Percentiles rank a stretch among this genome's conserved stretches.
phyloP scores from a whole-genome alignment of 2,329 filamentous ascomycete genomes.

The Thielaviopsis cerberus region DNA sequence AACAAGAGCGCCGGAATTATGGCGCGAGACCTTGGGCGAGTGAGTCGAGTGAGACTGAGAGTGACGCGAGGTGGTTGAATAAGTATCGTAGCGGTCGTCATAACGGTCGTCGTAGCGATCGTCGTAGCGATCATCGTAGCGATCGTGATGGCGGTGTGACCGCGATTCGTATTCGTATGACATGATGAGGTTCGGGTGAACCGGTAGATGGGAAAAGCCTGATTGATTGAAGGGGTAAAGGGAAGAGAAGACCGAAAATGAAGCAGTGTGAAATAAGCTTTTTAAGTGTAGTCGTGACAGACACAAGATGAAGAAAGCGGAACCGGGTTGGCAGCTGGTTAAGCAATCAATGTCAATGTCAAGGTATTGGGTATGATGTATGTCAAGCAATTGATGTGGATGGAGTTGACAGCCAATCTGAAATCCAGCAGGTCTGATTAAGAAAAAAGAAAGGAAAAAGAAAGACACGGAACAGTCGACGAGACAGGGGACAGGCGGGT shows the following conservation, averaged over 20 bases:
- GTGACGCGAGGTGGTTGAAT: conserved; percentile 3
- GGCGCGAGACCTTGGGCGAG: neutral
- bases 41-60: neutral
- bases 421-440: neutral
- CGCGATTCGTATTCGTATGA: conserved; percentile 30
- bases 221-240: neutral
- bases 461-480: neutral
- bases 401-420: neutral
- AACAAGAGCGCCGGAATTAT: conserved; percentile 1
- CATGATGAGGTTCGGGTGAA: conserved; percentile 18
- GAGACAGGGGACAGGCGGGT: neutral
- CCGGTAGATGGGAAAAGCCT: neutral
- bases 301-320: neutral
- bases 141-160: conserved; percentile 24
- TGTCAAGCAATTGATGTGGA: neutral
- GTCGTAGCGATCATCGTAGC: conserved; percentile 28
- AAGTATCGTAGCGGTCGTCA: conserved; percentile 6
- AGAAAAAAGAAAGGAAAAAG: neutral
- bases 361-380: too few species aligned
- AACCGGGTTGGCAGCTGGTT: too few species aligned
- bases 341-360: too few species aligned
- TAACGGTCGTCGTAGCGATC: conserved; percentile 24
- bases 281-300: neutral
- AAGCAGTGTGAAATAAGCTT: too few species aligned
- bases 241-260: neutral